These are phyloP conservation scores for Fusarium protoensiforme DNA, from an alignment of 2,329 filamentous ascomycete genomes.

Conservation along the genomic window DNA sequence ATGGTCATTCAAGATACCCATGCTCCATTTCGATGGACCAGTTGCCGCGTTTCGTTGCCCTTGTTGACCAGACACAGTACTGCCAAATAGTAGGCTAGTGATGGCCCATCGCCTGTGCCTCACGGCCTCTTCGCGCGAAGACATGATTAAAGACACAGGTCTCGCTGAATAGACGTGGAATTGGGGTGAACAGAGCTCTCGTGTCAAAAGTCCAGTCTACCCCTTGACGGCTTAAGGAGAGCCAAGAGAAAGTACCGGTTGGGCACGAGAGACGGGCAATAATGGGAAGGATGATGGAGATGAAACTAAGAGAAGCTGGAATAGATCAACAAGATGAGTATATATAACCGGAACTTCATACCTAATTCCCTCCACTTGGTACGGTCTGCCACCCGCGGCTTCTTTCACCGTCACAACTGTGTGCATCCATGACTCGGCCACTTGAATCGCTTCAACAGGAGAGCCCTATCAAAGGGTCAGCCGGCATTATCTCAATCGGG, in stretches of 20 bases:
- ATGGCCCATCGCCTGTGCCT: background rate
- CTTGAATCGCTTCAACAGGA: background rate
- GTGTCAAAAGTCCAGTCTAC: background rate
- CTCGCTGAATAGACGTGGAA: no score
- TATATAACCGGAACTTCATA: no score
- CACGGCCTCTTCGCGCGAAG: background rate
- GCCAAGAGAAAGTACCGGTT: background rate
- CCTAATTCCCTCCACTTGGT: no score
- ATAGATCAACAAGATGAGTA: no score
- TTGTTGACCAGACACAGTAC: background rate
- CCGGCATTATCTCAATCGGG: background rate
- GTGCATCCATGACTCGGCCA: background rate
- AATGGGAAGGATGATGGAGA: background rate
- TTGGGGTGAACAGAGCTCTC: no score
- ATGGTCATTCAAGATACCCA: background rate
- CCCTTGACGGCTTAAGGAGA: background rate
- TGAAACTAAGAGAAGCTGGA: background rate
- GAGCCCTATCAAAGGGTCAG: background rate
- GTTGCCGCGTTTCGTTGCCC: background rate
- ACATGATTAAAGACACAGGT: background rate
- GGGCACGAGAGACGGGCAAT: background rate
- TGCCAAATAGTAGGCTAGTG: background rate
- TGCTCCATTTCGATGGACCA: background rate
- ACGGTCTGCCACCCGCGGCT: no score
- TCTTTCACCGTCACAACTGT: background rate